phyloP scores from a whole-genome alignment of 345 rosid species.

The Syzygium oleosum region DNA sequence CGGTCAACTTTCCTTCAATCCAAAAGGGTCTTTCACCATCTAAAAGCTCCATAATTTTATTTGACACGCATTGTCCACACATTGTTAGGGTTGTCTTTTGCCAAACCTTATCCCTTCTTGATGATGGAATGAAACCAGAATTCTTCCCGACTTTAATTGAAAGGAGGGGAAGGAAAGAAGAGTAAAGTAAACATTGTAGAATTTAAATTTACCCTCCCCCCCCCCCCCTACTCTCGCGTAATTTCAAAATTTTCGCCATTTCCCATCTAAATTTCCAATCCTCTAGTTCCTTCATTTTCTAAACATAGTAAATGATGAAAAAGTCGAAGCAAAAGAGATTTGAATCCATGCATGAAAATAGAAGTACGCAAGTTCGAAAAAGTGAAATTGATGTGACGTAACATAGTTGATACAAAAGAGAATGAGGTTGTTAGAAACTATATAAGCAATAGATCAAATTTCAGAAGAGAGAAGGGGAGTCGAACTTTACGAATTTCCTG shows the following conservation, averaged over 20 bases:
- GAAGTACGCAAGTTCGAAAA: fast-evolving
- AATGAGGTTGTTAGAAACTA: background rate
- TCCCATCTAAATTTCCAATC: background rate
- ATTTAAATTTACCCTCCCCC: background rate
- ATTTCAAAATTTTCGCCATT: background rate
- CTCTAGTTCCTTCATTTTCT: fast-evolving
- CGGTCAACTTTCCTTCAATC: too few relatives aligned
- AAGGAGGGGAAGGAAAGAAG: too few relatives aligned
- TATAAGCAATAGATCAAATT: background rate
- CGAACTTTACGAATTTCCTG: background rate
- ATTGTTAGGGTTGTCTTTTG: too few relatives aligned
- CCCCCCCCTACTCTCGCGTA: background rate
- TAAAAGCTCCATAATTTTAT: too few relatives aligned
- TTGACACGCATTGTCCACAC: too few relatives aligned
- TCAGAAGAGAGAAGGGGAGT: background rate
- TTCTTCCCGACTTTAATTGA: too few relatives aligned
- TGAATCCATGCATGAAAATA: background rate
- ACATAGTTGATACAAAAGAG: background rate
- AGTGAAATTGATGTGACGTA: background rate
- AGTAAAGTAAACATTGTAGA: too few relatives aligned
- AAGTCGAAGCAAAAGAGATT: fast-evolving
- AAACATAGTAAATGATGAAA: background rate
- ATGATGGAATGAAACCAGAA: too few relatives aligned
- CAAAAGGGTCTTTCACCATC: too few relatives aligned
- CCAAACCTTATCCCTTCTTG: too few relatives aligned